Conservation (phyloP, 2,329 filamentous ascomycete genomes). For the Aspergillus jensenii region DNA sequence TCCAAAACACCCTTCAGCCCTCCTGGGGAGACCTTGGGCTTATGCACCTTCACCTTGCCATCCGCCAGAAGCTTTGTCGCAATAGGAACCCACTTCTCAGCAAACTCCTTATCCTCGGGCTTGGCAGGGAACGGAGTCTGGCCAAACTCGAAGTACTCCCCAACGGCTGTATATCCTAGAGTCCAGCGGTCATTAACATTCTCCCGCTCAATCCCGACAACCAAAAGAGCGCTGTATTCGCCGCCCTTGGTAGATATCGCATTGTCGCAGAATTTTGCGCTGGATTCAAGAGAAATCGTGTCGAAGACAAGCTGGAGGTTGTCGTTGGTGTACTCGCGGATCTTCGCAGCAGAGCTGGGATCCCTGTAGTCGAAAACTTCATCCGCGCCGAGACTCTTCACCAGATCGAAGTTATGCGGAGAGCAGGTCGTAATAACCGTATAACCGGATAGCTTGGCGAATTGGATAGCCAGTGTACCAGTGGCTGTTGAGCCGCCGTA, state of each 20-base stretch:
- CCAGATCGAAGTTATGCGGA: slow-evolving; percentile 14
- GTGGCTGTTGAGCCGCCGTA: slow-evolving; percentile 10
- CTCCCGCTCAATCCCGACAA: not conserved
- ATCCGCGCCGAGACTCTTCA: slow-evolving; percentile 10
- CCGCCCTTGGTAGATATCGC: not conserved
- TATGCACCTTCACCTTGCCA: not conserved
- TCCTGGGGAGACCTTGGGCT: not conserved
- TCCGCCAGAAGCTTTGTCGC: not conserved
- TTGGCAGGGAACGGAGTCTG: not conserved
- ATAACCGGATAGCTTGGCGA: slow-evolving; percentile 12
- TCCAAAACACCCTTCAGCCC: not conserved
- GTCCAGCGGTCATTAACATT: not conserved
- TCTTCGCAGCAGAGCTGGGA: slow-evolving; percentile 24
- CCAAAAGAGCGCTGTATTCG: not conserved
- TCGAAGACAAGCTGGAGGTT: not conserved
- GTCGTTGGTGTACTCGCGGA: slow-evolving; percentile 13
- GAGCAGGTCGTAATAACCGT: slow-evolving; percentile 11
- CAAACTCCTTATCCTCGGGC: not conserved
- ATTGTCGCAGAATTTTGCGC: not conserved
- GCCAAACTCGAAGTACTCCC: not conserved
- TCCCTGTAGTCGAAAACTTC: slow-evolving; percentile 13
- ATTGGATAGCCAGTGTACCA: slow-evolving; percentile 12
- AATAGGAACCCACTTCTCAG: not conserved
- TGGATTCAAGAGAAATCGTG: not conserved
- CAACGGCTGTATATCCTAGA: not conserved